A percentile compares a stretch with the other conserved stretches of the same genome.
These are phyloP conservation scores for Sesbania bispinosa DNA, from an alignment of 306 rosid species.

Conservation along the genomic window DNA sequence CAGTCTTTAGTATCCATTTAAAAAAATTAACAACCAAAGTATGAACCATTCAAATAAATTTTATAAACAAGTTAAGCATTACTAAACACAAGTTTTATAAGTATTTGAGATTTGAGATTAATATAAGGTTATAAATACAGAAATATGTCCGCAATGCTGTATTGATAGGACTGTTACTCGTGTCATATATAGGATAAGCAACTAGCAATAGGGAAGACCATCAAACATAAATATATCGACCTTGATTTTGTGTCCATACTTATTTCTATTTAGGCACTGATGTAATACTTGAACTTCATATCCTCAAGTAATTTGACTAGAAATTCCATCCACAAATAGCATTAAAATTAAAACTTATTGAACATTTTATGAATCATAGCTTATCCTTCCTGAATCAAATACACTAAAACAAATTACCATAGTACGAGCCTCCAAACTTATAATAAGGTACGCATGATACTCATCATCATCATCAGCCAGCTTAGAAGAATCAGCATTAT, in stretches of 20 bases:
- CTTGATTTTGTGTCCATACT: background rate
- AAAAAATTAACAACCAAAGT: too few relatives aligned
- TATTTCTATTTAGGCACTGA: background rate
- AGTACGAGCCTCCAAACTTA: constrained; percentile 95
- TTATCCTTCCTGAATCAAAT: constrained; percentile 14
- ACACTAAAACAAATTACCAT: constrained; percentile 55
- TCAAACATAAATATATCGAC: background rate
- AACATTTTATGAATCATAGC: background rate
- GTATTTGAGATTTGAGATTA: too few relatives aligned
- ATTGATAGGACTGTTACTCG: too few relatives aligned
- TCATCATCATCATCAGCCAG: constrained; percentile 68
- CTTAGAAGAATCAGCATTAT: constrained; percentile 62
- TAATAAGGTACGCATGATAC: constrained; percentile 92
- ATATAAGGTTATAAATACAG: too few relatives aligned
- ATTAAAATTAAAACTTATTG: constrained; percentile 5
- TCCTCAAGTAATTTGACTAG: background rate
- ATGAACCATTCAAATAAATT: too few relatives aligned
- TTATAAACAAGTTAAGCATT: too few relatives aligned
- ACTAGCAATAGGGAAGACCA: background rate
- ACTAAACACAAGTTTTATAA: too few relatives aligned
- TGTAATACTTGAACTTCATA: background rate
- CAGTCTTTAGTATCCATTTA: too few relatives aligned
- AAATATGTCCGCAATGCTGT: too few relatives aligned
- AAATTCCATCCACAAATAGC: constrained; percentile 15
- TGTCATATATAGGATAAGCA: too few relatives aligned